Percentiles rank a stretch among this genome's conserved stretches.
phyloP scores from a whole-genome alignment of 2,329 filamentous ascomycete species.

The Xylaria sp. region DNA sequence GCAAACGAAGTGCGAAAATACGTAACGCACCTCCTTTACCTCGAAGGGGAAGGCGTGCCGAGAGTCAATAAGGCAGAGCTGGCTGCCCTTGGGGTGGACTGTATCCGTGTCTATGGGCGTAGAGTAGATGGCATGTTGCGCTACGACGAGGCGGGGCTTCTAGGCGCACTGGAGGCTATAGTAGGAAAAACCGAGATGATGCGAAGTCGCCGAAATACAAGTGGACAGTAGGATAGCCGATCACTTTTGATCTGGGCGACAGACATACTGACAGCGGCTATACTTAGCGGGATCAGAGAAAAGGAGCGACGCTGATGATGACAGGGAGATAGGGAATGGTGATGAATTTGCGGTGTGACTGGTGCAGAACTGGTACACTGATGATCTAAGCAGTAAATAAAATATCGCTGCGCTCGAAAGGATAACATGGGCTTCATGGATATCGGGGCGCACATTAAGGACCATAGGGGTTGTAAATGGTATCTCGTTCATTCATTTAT shows the following conservation, averaged over 20 bases:
- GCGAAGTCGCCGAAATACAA: slow-evolving; percentile 59
- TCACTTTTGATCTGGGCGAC: background rate
- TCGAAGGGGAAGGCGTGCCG: slow-evolving; percentile 78
- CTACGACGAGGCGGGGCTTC: slow-evolving; percentile 81
- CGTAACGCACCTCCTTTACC: slow-evolving; percentile 84
- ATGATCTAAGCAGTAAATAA: background rate
- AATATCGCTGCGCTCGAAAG: background rate
- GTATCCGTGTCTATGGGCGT: slow-evolving; percentile 80
- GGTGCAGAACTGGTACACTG: background rate
- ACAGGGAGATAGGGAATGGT: background rate
- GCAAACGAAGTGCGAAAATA: slow-evolving; percentile 66
- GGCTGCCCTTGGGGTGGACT: slow-evolving; percentile 76
- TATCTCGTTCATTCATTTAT: slow-evolving; percentile 43
- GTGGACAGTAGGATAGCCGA: slow-evolving; percentile 37
- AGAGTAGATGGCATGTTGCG: slow-evolving; percentile 64
- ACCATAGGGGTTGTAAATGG: slow-evolving; percentile 28
- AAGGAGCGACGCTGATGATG: no score
- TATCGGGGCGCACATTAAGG: background rate
- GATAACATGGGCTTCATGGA: background rate
- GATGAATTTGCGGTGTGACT: background rate
- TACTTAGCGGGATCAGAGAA: background rate
- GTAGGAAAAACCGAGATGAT: slow-evolving; percentile 67
- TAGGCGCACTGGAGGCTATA: slow-evolving; percentile 80
- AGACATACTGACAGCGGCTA: background rate
- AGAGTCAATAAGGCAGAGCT: slow-evolving; percentile 75